phyloP scores from a whole-genome alignment of 2,329 filamentous ascomycete genomes.

The Hymenoscyphus occultus region DNA sequence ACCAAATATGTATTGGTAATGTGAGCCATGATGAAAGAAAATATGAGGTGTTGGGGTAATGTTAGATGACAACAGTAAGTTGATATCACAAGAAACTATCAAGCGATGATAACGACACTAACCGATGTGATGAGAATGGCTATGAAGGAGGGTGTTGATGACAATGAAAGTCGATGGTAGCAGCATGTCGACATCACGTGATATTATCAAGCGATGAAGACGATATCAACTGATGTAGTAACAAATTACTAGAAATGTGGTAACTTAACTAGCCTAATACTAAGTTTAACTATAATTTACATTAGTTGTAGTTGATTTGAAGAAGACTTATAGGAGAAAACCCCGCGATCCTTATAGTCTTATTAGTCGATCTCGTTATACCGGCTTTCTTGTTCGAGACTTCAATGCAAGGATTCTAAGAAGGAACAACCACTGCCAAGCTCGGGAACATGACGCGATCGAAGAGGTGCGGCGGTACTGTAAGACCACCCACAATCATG shows the following conservation, averaged over 20 bases:
- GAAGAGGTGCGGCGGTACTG: no score
- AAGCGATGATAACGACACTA: not conserved
- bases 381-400: not conserved
- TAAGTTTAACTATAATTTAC: no score
- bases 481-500: no score
- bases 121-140: not conserved
- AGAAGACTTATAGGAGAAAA: not conserved
- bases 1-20: not conserved
- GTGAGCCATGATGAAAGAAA: not conserved
- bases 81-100: not conserved
- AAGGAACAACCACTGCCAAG: no score
- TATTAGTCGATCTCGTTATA: not conserved
- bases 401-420: no score
- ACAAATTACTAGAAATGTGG: no score
- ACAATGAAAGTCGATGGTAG: not conserved
- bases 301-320: no score
- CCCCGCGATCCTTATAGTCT: not conserved
- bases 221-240: not conserved
- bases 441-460: no score
- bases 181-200: not conserved
- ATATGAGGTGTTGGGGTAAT: not conserved
- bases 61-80: not conserved
- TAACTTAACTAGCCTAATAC: no score
- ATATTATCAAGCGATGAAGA: not conserved
- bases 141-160: not conserved